These are phyloP conservation scores for Cercospora sojina DNA, from an alignment of 2,329 filamentous ascomycete genomes.

Conservation along the genomic window DNA sequence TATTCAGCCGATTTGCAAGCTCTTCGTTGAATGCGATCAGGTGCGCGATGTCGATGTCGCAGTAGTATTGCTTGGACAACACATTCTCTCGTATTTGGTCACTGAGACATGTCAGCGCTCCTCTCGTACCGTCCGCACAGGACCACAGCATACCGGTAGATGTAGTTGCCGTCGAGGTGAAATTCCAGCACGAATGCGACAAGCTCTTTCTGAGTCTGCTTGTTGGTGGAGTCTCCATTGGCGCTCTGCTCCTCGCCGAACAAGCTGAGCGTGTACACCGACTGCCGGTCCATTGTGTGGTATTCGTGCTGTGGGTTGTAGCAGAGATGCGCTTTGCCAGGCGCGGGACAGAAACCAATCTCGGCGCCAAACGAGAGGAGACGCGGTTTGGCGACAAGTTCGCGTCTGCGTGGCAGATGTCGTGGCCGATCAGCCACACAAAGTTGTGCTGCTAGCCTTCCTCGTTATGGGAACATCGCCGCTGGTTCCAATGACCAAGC, in stretches of 20 bases:
- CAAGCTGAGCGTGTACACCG: conserved; percentile 80
- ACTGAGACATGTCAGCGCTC: conserved; percentile 53
- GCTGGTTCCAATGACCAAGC: too few species aligned
- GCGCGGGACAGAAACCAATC: neutral
- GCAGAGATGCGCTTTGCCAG: conserved; percentile 4
- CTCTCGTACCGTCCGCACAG: neutral
- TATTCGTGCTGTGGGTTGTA: conserved; percentile 11
- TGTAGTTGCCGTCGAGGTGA: conserved; percentile 87
- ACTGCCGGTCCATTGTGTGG: conserved; percentile 75
- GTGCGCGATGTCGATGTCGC: conserved; percentile 93
- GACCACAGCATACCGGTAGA: conserved; percentile 70
- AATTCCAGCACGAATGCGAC: conserved; percentile 93
- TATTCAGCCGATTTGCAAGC: conserved; percentile 82
- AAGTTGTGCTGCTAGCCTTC: too few species aligned
- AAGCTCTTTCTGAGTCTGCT: conserved; percentile 71
- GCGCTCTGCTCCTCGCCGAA: conserved; percentile 52
- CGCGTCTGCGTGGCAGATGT: conserved; percentile 7
- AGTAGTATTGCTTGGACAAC: conserved; percentile 88
- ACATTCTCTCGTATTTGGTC: conserved; percentile 96
- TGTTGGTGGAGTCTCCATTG: conserved; percentile 40
- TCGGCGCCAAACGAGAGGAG: conserved; percentile 1
- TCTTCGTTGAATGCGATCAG: conserved; percentile 96
- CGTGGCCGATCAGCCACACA: neutral
- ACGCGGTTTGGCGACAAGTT: conserved; percentile 9
- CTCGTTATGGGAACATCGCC: too few species aligned